A percentile compares a stretch with the other conserved stretches of the same genome.
These are phyloP conservation scores for Pyrus bretschneideri DNA, from an alignment of 306 rosid genomes.

Conservation along the genomic window DNA sequence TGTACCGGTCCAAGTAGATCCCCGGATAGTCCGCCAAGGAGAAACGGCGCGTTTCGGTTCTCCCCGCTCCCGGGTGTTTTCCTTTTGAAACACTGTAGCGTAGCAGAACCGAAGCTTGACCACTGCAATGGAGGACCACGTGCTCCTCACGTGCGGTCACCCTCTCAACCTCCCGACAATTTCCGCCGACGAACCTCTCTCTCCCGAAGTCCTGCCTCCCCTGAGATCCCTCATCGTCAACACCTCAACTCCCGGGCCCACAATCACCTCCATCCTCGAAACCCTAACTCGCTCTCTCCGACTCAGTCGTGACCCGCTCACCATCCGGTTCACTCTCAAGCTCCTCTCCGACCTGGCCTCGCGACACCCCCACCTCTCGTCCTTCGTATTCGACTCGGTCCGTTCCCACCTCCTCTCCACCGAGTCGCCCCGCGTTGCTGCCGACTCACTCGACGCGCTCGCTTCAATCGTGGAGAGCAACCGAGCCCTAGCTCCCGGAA, in stretches of 20 bases:
- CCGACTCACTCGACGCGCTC: conserved; percentile 32
- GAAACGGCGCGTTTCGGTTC: background rate
- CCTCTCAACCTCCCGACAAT: conserved; percentile 3
- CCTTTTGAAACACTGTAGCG: background rate
- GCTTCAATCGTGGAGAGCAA: conserved; percentile 26
- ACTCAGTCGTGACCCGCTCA: conserved; percentile 14
- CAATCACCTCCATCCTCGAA: conserved; percentile 30
- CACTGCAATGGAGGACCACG: conserved; percentile 18
- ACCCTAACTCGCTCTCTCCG: conserved; percentile 42
- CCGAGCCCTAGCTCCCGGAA: background rate
- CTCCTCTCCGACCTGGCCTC: conserved; percentile 50
- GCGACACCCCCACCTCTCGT: conserved; percentile 29
- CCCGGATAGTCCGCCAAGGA: background rate
- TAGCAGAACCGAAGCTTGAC: background rate
- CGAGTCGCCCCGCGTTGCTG: conserved; percentile 38
- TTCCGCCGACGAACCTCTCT: conserved; percentile 17
- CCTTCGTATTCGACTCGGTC: conserved; percentile 26
- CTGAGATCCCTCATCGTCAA: conserved; percentile 43
- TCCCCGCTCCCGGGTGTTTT: background rate
- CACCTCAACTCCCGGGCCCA: conserved; percentile 51
- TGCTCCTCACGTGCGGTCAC: background rate
- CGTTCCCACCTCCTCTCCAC: conserved; percentile 22
- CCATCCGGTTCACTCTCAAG: conserved; percentile 35
- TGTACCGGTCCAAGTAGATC: background rate
- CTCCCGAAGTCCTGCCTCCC: conserved; percentile 36